These are phyloP conservation scores for Solanum virginianum DNA, from an alignment of 257 asterid genomes.

Conservation along the genomic window DNA sequence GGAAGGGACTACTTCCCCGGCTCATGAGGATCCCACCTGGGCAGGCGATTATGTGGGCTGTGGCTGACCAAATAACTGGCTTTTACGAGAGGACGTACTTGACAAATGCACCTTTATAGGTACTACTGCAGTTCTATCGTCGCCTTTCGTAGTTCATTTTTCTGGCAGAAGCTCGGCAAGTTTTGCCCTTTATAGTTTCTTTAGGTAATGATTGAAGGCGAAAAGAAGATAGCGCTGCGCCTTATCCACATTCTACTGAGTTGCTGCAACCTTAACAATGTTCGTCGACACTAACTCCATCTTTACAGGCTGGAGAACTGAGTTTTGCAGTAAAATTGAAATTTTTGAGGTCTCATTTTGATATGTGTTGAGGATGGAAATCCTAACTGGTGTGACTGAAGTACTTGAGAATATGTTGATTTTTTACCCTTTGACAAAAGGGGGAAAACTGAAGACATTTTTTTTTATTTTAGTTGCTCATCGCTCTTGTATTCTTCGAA, in stretches of 20 bases:
- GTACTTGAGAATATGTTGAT: background rate
- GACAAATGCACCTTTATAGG: conserved; percentile 21
- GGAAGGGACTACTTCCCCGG: conserved; percentile 88
- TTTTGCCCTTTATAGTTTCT: background rate
- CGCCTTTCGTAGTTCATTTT: background rate
- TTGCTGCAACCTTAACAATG: background rate
- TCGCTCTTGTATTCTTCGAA: too few relatives aligned
- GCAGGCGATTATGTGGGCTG: conserved; percentile 96
- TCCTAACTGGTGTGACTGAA: background rate
- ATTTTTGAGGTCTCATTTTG: background rate
- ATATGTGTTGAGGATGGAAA: background rate
- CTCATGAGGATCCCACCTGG: conserved; percentile 99
- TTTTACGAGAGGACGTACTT: conserved; percentile 63
- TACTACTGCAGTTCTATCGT: background rate
- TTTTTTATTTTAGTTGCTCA: background rate
- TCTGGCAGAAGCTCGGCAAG: background rate
- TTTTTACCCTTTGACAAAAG: background rate
- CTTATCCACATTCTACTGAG: background rate
- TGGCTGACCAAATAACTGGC: conserved; percentile 90
- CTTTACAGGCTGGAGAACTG: background rate
- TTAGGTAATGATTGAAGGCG: background rate
- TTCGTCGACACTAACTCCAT: background rate
- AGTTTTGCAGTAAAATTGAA: background rate
- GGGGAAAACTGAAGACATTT: background rate
- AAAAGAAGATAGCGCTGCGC: background rate